Percentiles rank a stretch among this genome's conserved stretches.
Conservation (phyloP, 768 basidiomycete species). For the Lactarius trivialis region DNA sequence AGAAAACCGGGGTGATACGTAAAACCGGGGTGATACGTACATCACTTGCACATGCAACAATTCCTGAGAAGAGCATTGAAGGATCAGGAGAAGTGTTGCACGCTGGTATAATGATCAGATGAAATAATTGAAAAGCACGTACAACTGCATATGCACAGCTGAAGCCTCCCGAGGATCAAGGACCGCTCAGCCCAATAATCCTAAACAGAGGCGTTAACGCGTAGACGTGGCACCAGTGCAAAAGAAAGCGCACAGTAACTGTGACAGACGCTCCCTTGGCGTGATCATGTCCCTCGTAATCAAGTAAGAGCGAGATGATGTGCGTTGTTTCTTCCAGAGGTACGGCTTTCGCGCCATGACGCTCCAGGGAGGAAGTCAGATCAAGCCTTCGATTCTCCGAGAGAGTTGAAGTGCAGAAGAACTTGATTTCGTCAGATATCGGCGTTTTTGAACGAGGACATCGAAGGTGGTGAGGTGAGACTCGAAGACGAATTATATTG, state of each 20-base stretch:
- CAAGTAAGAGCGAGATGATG: slow-evolving; percentile 15
- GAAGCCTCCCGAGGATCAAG: slow-evolving; percentile 18
- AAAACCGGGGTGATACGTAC: slow-evolving; percentile 39
- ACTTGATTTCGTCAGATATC: slow-evolving; percentile 20
- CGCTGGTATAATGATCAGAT: neutral
- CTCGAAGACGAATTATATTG: no score
- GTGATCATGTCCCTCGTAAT: slow-evolving; percentile 17
- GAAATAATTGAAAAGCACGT: no score
- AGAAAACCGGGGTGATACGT: no score
- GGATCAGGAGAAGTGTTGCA: slow-evolving; percentile 61
- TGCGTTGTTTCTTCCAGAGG: slow-evolving; percentile 17
- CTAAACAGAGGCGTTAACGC: slow-evolving; percentile 2
- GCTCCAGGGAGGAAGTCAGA: slow-evolving; percentile 9
- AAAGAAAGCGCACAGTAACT: slow-evolving; percentile 15
- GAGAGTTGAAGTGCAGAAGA: slow-evolving; percentile 15
- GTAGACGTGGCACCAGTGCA: neutral
- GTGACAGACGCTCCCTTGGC: slow-evolving; percentile 7
- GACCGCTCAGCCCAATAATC: slow-evolving; percentile 22
- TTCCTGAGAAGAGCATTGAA: slow-evolving; percentile 72
- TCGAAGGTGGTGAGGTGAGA: neutral
- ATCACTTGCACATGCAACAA: slow-evolving; percentile 66
- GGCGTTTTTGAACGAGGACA: slow-evolving; percentile 8
- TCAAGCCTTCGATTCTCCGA: slow-evolving; percentile 10
- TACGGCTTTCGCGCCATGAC: slow-evolving; percentile 14
- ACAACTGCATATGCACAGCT: slow-evolving; percentile 13